Evolutionary conservation across 2,329 filamentous ascomycete genomes (phyloP).

Genomic region (Talaromyces rugulosus): DNA sequence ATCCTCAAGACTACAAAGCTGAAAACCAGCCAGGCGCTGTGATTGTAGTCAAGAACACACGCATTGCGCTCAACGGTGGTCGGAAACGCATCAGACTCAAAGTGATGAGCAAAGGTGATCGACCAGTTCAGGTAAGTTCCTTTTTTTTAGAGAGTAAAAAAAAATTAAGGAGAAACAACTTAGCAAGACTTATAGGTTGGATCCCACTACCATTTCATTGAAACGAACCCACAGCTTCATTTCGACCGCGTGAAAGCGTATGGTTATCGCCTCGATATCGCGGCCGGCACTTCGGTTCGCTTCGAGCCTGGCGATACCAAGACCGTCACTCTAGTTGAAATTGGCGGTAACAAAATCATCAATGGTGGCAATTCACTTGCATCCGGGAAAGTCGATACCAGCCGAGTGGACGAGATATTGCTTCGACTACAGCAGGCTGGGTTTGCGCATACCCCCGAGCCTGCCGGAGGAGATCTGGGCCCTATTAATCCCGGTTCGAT

Average conservation of each 20-base stretch:
- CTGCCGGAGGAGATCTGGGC: constrained; percentile 49
- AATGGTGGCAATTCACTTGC: constrained; percentile 80
- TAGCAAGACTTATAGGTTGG: constrained; percentile 53
- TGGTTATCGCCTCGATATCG: constrained; percentile 82
- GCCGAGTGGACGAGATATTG: constrained; percentile 62
- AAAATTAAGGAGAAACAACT: no score
- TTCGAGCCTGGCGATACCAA: constrained; percentile 93
- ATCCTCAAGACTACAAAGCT: constrained; percentile 62
- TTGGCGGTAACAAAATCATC: constrained; percentile 75
- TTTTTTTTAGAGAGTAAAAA: not conserved
- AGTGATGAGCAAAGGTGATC: constrained; percentile 82
- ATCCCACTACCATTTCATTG: constrained; percentile 94
- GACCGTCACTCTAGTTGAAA: constrained; percentile 85
- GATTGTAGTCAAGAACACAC: constrained; percentile 60
- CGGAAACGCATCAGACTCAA: constrained; percentile 68
- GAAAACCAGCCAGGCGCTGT: constrained; percentile 75
- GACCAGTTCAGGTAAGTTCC: constrained; percentile 71
- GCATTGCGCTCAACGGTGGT: constrained; percentile 67
- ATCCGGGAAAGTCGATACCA: constrained; percentile 63
- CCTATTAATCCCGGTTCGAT: constrained; percentile 64
- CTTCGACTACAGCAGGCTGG: constrained; percentile 64
- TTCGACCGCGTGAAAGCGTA: constrained; percentile 83
- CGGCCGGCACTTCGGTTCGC: constrained; percentile 84
- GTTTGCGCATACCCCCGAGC: constrained; percentile 73
- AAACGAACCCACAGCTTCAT: constrained; percentile 83